Conservation (phyloP, 2,329 filamentous ascomycete species). For the Venturia pyrina region DNA sequence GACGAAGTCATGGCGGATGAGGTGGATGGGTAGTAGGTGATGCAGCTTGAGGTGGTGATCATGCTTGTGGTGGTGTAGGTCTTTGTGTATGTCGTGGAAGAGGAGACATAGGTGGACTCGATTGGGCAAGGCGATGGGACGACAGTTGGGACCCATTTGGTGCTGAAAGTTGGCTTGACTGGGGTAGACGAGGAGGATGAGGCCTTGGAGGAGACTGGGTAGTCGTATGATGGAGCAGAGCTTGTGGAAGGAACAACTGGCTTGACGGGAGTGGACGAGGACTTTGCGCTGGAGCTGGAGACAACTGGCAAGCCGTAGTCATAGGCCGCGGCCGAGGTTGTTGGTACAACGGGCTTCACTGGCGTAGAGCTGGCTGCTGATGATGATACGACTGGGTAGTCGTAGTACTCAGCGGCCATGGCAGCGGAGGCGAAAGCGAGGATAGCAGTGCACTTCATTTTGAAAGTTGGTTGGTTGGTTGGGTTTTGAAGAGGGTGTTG, state of each 20-base stretch:
- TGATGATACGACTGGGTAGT: not conserved
- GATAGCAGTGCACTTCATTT: constrained; percentile 1
- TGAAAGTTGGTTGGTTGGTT: not conserved
- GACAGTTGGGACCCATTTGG: not conserved
- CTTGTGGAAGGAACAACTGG: not conserved
- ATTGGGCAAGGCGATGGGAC: not conserved
- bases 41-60: not conserved
- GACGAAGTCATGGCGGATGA: not conserved
- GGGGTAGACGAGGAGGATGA: not conserved
- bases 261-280: not conserved
- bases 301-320: not conserved
- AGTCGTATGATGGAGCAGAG: not conserved
- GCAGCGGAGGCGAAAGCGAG: not conserved
- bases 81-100: not conserved
- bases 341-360: not conserved
- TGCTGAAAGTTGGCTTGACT: not conserved
- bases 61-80: not conserved
- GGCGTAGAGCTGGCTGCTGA: not conserved
- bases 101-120: not conserved
- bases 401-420: not conserved
- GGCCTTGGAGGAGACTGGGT: not conserved
- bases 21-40: not conserved
- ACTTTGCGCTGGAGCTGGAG: not conserved
- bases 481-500: not conserved
- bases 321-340: not conserved